Evolutionary conservation across 1,284 basidiomycete genomes (phyloP).

Genomic region (Irpex lacteus): DNA sequence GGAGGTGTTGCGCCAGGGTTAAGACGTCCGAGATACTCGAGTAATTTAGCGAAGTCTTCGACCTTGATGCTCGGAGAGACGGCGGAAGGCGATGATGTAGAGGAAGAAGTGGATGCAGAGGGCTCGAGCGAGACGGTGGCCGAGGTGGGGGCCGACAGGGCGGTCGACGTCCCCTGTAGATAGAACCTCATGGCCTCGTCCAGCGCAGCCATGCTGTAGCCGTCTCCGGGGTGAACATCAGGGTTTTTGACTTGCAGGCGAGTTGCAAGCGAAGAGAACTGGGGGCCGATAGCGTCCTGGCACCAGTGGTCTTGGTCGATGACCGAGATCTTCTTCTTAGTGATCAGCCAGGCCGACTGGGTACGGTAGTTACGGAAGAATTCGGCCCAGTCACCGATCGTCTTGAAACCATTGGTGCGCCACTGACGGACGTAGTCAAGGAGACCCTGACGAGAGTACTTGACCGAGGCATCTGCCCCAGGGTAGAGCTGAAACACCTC

Average conservation of each 20-base stretch:
- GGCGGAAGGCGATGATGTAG: no score
- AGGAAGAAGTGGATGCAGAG: no score
- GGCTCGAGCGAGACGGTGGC: no score
- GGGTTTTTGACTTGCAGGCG: no score
- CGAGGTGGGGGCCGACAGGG: no score
- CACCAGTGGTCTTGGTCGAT: slow-evolving; percentile 9
- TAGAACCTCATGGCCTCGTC: no score
- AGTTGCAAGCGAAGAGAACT: no score
- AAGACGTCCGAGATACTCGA: slow-evolving; percentile 15
- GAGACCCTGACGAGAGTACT: slow-evolving; percentile 5
- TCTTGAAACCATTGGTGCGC: slow-evolving; percentile 3
- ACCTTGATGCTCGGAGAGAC: not conserved
- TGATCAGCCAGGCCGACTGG: slow-evolving; percentile 9
- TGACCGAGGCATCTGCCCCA: slow-evolving; percentile 8
- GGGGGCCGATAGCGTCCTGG: slow-evolving; percentile 10
- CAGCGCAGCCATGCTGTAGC: no score
- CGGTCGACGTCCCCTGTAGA: no score
- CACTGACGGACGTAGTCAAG: slow-evolving; percentile 1
- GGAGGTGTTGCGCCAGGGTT: slow-evolving; percentile 3
- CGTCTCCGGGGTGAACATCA: no score
- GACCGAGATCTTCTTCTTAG: slow-evolving; percentile 6
- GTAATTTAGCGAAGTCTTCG: no score
- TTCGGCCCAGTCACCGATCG: slow-evolving; percentile 2
- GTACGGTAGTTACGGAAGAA: slow-evolving; percentile 11
- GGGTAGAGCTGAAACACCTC: no score